Base-by-base conservation (phyloP, 2,329 filamentous ascomycete genomes). In the Epicoccum sorghinum region DNA sequence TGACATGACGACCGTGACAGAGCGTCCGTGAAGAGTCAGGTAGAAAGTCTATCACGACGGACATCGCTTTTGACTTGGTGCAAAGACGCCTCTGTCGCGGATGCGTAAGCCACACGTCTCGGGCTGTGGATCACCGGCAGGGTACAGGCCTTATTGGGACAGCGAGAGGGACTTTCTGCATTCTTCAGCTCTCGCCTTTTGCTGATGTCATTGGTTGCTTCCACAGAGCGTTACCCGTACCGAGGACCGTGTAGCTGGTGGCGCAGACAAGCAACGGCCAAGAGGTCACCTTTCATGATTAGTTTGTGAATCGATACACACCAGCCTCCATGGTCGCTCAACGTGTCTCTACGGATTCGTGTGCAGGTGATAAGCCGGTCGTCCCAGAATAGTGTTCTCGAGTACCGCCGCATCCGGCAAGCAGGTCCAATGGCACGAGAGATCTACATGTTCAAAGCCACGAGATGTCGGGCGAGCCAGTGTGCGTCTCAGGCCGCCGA, bases 41-140 rank as follows among this genome's bases (percentile, higher is more conserved):
- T 32, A 22, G 30, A 44, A 40, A 27, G 44, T 48, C 43, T 36
- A 35, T 39, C 39, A 41, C 38, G 25, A 36, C 35, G 47, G 23
- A 29, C 43, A 56, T 40, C 12, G 38, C 52, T 49, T 56, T 47
- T 54, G 50, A 12, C 25, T 23, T 47, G 22, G 14, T 41, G 25
- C 36, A 10, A 49, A 46, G 25, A 41, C 24, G 24, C 41, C 30
- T 37, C 36, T n/a, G 18, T 29, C 27, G 27, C 12, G 41, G 35
- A 25, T 37, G 33, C 45, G 45, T 23, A 40, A 30, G 41, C 4
- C 24, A 12, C 9, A n/a, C 22, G 8, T 29, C 4, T 41, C 12
- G 13, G 40, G 8, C n/a, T 44, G 7, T 23, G 9, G 13, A 30
- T 22, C 24, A 14, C 30, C 22, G 8, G 29, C 27, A 39, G 38